phyloP scores from a whole-genome alignment of 495 filamentous ascomycete genomes.

The Jackrogersella minutella region DNA sequence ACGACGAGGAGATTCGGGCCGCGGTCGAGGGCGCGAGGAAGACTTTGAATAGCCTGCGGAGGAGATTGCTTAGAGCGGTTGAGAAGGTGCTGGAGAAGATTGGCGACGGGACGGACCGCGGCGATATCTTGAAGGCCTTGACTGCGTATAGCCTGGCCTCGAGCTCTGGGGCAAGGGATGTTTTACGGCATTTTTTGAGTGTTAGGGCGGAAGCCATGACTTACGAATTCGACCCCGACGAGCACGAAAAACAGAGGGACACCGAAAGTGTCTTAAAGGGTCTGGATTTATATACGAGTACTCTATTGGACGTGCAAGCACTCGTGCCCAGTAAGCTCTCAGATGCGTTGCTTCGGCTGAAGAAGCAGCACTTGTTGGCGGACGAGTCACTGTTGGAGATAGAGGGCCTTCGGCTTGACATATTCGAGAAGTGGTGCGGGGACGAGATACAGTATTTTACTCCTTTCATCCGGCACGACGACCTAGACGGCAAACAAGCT shows the following conservation, averaged over 20 bases:
- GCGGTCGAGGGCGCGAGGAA: slow-evolving; percentile 69
- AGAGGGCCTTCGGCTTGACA: slow-evolving; percentile 79
- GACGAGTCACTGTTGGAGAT: slow-evolving; percentile 70
- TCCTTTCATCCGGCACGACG: slow-evolving; percentile 88
- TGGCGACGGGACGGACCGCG: slow-evolving; percentile 50
- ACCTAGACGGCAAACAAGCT: slow-evolving; percentile 71
- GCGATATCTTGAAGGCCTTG: slow-evolving; percentile 72
- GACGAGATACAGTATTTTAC: slow-evolving; percentile 87
- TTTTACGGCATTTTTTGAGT: slow-evolving; percentile 80
- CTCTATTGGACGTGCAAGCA: slow-evolving; percentile 76
- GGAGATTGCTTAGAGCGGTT: slow-evolving; percentile 69
- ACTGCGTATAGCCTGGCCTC: slow-evolving; percentile 84
- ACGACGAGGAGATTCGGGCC: slow-evolving; percentile 47
- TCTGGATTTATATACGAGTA: slow-evolving; percentile 76
- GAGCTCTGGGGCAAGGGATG: slow-evolving; percentile 81
- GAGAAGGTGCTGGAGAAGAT: slow-evolving; percentile 69
- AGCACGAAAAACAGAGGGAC: slow-evolving; percentile 45
- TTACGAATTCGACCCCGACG: slow-evolving; percentile 59
- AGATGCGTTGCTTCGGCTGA: slow-evolving; percentile 73
- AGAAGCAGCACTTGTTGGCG: slow-evolving; percentile 71
- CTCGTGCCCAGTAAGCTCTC: slow-evolving; percentile 76
- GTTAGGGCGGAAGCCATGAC: slow-evolving; percentile 73
- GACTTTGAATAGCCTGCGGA: slow-evolving; percentile 66
- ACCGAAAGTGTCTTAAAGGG: slow-evolving; percentile 64
- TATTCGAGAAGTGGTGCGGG: slow-evolving; percentile 82